Conservation (phyloP, 495 filamentous ascomycete species). For the Hyaloscypha variabilis region DNA sequence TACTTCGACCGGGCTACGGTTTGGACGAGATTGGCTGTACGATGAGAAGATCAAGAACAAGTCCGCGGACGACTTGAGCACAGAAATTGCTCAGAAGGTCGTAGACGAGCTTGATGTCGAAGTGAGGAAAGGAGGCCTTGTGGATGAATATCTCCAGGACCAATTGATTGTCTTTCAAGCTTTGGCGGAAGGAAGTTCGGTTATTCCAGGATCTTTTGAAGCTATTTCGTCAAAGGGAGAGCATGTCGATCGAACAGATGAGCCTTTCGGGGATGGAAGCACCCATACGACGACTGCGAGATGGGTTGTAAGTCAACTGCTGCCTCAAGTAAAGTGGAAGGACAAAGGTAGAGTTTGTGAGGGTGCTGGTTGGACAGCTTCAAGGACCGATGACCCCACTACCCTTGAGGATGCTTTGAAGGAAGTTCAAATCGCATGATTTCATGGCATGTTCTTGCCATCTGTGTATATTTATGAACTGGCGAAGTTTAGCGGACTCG, state of each 20-base stretch:
- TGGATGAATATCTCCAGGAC: constrained; percentile 77
- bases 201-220: constrained; percentile 30
- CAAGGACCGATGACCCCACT: not conserved
- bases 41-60: constrained; percentile 43
- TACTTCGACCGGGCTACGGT: constrained; percentile 59
- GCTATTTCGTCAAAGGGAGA: constrained; percentile 34
- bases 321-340: constrained; percentile 55
- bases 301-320: constrained; percentile 65
- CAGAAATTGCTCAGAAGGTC: constrained; percentile 49
- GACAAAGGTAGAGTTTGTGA: constrained; percentile 55
- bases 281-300: constrained; percentile 73
- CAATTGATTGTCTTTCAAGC: constrained; percentile 84
- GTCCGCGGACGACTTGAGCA: constrained; percentile 32
- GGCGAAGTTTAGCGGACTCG: too few species aligned
- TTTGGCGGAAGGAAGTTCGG: constrained; percentile 59
- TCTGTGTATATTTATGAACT: too few species aligned
- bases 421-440: not conserved
- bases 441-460: not conserved
- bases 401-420: not conserved
- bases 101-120: constrained; percentile 62
- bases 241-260: constrained; percentile 31
- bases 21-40: constrained; percentile 70
- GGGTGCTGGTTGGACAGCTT: constrained; percentile 43
- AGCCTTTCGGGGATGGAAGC: constrained; percentile 59
- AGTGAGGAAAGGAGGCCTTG: constrained; percentile 52